phyloP scores from a whole-genome alignment of 2,329 filamentous ascomycete genomes.

The Epicoccum nigrum region DNA sequence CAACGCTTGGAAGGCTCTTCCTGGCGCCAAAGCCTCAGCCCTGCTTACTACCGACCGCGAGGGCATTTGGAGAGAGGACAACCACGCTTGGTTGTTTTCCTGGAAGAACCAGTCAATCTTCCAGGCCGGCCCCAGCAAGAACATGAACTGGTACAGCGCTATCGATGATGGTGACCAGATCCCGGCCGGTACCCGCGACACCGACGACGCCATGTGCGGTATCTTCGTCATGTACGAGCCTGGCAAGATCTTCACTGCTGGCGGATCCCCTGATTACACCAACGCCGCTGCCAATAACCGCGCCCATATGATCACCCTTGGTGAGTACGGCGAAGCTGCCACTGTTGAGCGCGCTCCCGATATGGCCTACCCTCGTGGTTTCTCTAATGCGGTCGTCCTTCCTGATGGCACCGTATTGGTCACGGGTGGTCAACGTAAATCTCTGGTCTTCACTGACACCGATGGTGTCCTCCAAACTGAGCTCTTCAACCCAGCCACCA shows the following conservation, averaged over 20 bases:
- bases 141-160: conserved; percentile 37
- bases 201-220: conserved; percentile 32
- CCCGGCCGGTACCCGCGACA: conserved; percentile 28
- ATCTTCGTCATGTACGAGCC: conserved; percentile 37
- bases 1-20: conserved; percentile 31
- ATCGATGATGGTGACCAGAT: conserved; percentile 24
- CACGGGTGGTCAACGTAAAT: conserved; percentile 32
- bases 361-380: conserved; percentile 33
- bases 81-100: conserved; percentile 32
- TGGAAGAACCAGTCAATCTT: conserved; percentile 31
- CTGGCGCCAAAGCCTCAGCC: conserved; percentile 19
- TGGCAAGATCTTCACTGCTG: conserved; percentile 34
- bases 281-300: conserved; percentile 26
- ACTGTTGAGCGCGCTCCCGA: conserved; percentile 32
- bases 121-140: conserved; percentile 32
- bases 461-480: conserved; percentile 31
- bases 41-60: conserved; percentile 32
- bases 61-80: conserved; percentile 34
- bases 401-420: conserved; percentile 39
- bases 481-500: conserved; percentile 33
- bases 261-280: conserved; percentile 33
- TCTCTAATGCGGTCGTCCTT: conserved; percentile 32
- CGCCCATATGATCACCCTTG: conserved; percentile 33
- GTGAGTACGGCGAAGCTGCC: conserved; percentile 21
- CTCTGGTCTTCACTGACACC: conserved; percentile 31